These are phyloP conservation scores for Ustilago cynodontis DNA, from an alignment of 1,284 basidiomycete genomes.

Conservation along the genomic window DNA sequence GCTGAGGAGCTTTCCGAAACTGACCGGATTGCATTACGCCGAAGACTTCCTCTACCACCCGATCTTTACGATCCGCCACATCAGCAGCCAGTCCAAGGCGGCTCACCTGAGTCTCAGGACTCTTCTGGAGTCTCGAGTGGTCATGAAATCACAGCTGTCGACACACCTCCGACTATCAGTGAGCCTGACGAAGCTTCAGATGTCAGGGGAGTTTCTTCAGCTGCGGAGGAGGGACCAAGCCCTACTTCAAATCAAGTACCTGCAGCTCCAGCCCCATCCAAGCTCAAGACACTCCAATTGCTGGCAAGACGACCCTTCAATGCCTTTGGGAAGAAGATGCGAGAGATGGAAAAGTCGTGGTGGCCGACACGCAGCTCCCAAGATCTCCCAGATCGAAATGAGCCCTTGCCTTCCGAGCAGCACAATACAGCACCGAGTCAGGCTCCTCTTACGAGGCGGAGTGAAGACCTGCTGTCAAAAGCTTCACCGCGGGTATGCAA, in stretches of 20 bases:
- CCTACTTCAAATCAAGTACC: neutral
- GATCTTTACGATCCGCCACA: conserved; percentile 22
- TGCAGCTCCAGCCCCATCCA: conserved; percentile 8
- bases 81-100: neutral
- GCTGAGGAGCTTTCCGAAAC: neutral
- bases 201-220: neutral
- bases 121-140: neutral
- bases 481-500: conserved; percentile 26
- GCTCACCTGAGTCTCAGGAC: neutral
- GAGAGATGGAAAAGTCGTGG: conserved; percentile 35
- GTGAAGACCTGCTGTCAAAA: conserved; percentile 36
- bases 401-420: neutral
- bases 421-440: neutral
- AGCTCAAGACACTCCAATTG: conserved; percentile 40
- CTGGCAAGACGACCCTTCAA: conserved; percentile 33
- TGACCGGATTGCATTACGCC: neutral
- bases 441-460: conserved; percentile 14
- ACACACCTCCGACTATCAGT: neutral
- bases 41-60: conserved; percentile 9
- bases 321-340: conserved; percentile 37
- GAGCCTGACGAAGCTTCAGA: neutral
- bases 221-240: neutral
- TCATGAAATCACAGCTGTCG: neutral
- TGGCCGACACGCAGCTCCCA: conserved; percentile 25
- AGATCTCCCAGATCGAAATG: conserved; percentile 3